Conservation (phyloP, 73 alveolate genomes). For the Paramecium sonneborni region DNA sequence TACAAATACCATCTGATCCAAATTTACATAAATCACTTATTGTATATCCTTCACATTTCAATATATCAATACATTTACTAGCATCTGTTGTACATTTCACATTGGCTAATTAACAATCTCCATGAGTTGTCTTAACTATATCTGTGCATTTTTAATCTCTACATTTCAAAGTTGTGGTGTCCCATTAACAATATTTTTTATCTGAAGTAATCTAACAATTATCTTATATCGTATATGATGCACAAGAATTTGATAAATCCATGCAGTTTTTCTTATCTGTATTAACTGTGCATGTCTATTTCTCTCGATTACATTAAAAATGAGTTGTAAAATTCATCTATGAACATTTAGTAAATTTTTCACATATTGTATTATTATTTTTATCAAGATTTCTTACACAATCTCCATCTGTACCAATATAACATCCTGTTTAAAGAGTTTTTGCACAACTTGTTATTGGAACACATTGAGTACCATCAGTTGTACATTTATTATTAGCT, state of each 20-base stretch:
- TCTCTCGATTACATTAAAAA: not conserved
- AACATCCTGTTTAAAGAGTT: not conserved
- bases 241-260: slow-evolving; percentile 11
- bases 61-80: not conserved
- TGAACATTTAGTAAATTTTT: slow-evolving; percentile 25
- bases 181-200: not conserved
- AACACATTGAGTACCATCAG: slow-evolving; percentile 51
- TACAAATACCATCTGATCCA: slow-evolving; percentile 29
- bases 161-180: not conserved
- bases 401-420: slow-evolving; percentile 39
- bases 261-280: not conserved
- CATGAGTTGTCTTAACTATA: not conserved
- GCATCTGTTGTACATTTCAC: not conserved
- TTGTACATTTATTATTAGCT: not conserved
- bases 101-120: not conserved
- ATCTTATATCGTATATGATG: not conserved
- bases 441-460: slow-evolving; percentile 27
- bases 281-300: not conserved
- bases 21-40: not conserved
- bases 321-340: slow-evolving; percentile 43
- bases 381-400: slow-evolving; percentile 13
- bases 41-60: not conserved
- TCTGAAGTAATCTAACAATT: not conserved
- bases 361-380: not conserved
- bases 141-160: slow-evolving; percentile 45